These are phyloP conservation scores for Termitomyces sp. DNA, from an alignment of 768 basidiomycete species.

Conservation along the genomic window DNA sequence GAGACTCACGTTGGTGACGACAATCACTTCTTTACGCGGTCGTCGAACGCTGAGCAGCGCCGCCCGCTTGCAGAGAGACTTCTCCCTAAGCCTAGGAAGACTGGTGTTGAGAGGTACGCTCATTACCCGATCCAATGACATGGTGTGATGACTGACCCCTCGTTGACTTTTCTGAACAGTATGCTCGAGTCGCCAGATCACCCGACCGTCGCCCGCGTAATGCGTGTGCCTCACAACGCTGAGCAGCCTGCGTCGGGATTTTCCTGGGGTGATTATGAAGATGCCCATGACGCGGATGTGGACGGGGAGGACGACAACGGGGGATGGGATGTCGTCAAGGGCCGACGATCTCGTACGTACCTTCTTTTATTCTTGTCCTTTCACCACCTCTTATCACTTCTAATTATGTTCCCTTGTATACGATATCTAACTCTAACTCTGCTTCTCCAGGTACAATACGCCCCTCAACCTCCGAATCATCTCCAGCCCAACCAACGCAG, in stretches of 20 bases:
- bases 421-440: neutral
- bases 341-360: slow-evolving; percentile 27
- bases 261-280: slow-evolving; percentile 77
- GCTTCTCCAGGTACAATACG: slow-evolving; percentile 12
- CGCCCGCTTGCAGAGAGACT: slow-evolving; percentile 57
- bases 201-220: slow-evolving; percentile 55
- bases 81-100: slow-evolving; percentile 60
- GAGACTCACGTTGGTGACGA: slow-evolving; percentile 5
- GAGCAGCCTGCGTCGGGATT: slow-evolving; percentile 61
- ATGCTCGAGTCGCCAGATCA: slow-evolving; percentile 59
- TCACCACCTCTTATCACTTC: neutral
- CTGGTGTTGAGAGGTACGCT: slow-evolving; percentile 61
- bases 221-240: slow-evolving; percentile 58
- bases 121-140: neutral
- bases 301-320: slow-evolving; percentile 67
- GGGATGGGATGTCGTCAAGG: slow-evolving; percentile 75
- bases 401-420: neutral
- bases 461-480: slow-evolving; percentile 2
- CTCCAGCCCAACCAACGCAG: slow-evolving; percentile 6
- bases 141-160: too few species aligned
- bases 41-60: slow-evolving; percentile 22
- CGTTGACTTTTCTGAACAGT: slow-evolving; percentile 27
- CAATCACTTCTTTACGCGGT: slow-evolving; percentile 19
- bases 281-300: slow-evolving; percentile 40
- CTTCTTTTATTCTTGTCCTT: neutral